A percentile compares a stretch with the other conserved stretches of the same genome.
Conservation (phyloP, 495 filamentous ascomycete species). For the Pseudomonodictys pantanalensis region DNA sequence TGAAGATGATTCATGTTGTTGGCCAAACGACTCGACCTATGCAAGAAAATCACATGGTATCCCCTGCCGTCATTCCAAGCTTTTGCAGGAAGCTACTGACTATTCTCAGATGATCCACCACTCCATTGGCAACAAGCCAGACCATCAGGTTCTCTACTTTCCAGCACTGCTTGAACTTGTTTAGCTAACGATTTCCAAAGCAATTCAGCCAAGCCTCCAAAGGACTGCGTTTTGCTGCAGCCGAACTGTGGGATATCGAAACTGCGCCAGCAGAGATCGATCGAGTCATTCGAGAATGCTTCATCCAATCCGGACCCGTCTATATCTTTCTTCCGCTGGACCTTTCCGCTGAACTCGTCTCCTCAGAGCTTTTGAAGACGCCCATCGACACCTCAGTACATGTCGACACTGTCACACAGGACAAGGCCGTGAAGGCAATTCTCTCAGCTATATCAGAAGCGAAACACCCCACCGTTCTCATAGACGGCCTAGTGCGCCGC, state of each 20-base stretch:
- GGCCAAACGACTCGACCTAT: slow-evolving; percentile 41
- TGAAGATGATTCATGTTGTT: slow-evolving; percentile 44
- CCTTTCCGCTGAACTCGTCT: slow-evolving; percentile 36
- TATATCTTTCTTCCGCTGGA: slow-evolving; percentile 46
- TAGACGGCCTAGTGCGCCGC: slow-evolving; percentile 39
- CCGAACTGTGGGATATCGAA: slow-evolving; percentile 38
- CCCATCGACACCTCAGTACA: slow-evolving; percentile 36
- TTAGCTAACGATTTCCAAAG: too few species aligned
- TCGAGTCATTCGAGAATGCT: slow-evolving; percentile 41
- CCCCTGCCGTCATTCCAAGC: too few species aligned
- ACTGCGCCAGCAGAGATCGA: slow-evolving; percentile 43
- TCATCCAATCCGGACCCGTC: slow-evolving; percentile 39
- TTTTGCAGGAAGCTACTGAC: too few species aligned
- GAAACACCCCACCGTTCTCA: slow-evolving; percentile 38
- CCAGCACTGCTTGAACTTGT: not conserved
- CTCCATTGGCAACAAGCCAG: slow-evolving; percentile 37
- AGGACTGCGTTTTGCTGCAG: slow-evolving; percentile 36
- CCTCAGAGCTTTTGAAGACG: slow-evolving; percentile 33
- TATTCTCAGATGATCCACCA: slow-evolving; percentile 50
- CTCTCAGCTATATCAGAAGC: slow-evolving; percentile 32
- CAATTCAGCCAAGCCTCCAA: slow-evolving; percentile 40
- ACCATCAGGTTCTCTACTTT: slow-evolving; percentile 28
- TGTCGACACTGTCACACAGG: slow-evolving; percentile 31
- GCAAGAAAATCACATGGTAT: slow-evolving; percentile 39
- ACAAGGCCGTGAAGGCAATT: slow-evolving; percentile 35